These are phyloP conservation scores for Durio zibethinus DNA, from an alignment of 345 rosid species.

Conservation along the genomic window DNA sequence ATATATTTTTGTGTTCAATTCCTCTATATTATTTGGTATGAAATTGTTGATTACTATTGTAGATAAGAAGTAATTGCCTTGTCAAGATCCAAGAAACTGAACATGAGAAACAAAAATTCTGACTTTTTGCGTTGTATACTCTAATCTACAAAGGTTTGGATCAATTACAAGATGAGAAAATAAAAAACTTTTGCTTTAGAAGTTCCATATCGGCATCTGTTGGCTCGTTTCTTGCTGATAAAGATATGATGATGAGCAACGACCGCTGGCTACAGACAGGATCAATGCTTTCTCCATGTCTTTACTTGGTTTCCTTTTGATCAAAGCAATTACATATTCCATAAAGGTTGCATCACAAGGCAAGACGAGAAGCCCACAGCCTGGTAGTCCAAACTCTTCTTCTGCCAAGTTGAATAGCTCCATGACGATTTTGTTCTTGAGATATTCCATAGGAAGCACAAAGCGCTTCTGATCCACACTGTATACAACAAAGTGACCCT, in stretches of 20 bases:
- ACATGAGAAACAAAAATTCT: background rate
- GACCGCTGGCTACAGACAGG: background rate
- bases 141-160: background rate
- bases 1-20: background rate
- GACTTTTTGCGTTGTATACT: background rate
- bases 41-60: background rate
- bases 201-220: constrained; percentile 9
- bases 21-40: background rate
- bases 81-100: background rate
- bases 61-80: background rate
- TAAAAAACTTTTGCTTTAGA: background rate
- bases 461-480: constrained; percentile 9
- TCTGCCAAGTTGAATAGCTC: constrained; percentile 28
- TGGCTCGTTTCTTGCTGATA: background rate
- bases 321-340: constrained; percentile 19
- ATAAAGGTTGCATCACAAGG: constrained; percentile 29
- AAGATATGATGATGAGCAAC: constrained; percentile 7
- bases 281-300: constrained; percentile 22
- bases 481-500: constrained; percentile 16
- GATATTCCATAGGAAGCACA: constrained; percentile 16
- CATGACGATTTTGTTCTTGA: constrained; percentile 2
- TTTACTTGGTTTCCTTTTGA: constrained; percentile 2
- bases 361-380: constrained; percentile 26
- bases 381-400: constrained; percentile 32
- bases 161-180: background rate